phyloP scores from a whole-genome alignment of 257 asterid genomes.

The Penstemon davidsonii region DNA sequence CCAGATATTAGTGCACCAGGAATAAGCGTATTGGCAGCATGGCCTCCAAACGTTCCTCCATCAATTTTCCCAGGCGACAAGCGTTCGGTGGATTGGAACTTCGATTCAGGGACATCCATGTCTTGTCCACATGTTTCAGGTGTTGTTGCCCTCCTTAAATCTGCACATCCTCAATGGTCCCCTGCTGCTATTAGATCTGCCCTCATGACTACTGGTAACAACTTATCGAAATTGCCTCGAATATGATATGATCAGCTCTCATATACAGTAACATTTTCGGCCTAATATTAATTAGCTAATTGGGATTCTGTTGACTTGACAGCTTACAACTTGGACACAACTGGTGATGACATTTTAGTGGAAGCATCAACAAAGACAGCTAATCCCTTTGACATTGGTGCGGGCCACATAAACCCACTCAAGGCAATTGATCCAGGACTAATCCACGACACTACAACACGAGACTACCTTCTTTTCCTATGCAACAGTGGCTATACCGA shows the following conservation, averaged over 20 bases:
- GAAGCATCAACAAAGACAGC: slow-evolving; percentile 36
- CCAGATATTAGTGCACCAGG: slow-evolving; percentile 85
- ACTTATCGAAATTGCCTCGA: not conserved
- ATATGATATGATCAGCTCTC: no score
- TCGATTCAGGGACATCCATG: slow-evolving; percentile 73
- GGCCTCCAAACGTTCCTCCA: slow-evolving; percentile 51
- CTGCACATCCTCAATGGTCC: slow-evolving; percentile 67
- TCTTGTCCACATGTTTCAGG: slow-evolving; percentile 82
- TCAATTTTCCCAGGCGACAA: slow-evolving; percentile 31
- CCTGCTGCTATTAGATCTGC: slow-evolving; percentile 74
- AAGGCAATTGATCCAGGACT: slow-evolving; percentile 71
- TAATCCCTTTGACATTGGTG: slow-evolving; percentile 60
- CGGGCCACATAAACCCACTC: slow-evolving; percentile 60
- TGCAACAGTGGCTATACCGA: slow-evolving; percentile 46
- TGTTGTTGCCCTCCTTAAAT: slow-evolving; percentile 56
- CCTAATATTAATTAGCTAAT: not conserved
- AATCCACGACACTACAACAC: slow-evolving; percentile 44
- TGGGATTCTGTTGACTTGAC: not conserved
- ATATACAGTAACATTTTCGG: not conserved
- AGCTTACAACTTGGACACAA: slow-evolving; percentile 43
- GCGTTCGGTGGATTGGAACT: slow-evolving; percentile 41
- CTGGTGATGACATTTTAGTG: slow-evolving; percentile 34
- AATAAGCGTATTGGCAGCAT: slow-evolving; percentile 59
- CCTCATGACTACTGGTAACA: slow-evolving; percentile 65
- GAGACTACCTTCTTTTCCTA: slow-evolving; percentile 46